Evolutionary conservation across 2,329 filamentous ascomycete genomes (phyloP), one percentile per base, ranked within the genome.

Genomic region (Fusarium buxicola): DNA sequence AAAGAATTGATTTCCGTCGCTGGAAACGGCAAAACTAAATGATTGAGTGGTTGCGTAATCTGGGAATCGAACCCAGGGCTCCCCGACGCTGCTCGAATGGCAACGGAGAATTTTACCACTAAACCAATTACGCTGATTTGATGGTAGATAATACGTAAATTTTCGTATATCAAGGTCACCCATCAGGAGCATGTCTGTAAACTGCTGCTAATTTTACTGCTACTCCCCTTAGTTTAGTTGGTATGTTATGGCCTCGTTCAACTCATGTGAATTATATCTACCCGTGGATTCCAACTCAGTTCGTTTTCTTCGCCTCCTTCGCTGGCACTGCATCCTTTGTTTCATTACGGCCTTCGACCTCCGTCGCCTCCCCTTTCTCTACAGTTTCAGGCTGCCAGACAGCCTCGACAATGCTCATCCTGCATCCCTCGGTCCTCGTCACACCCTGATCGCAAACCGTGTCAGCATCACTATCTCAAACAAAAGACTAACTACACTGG

Each of bases 371-470:
- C 38, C n/a, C 30, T 18, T 24, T 34, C 30, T 49, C 34, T 9
- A 38, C 34, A 9, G 61, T 66, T 15, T 70, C 56, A 10, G 73
- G 76, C 44, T 75, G 70, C 81, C 81, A 83, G 15, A 82, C 76
- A 9, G 81, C 81, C 59, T 83, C 81, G 16, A 83, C 70, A 18
- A 83, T 73, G 45, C 79, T 80, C 81, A 83, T 83, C 39, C 79
- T 72, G 61, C 78, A 82, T 4, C 75, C 77, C 13, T 75, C 68
- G 2, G 71, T 71, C 49, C 80, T 76, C 8, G 68, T 77, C 3
- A 81, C 77, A 1, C 80, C 77, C 78, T 80, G 3, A 32, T 11
- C 3, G 28, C 9, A 28, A 8, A 25, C 15, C 8, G 8, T 7
- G 45, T 69, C 34, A 69, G 63, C 27, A 62, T 13, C 21, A 21